phyloP scores from a whole-genome alignment of 2,329 filamentous ascomycete genomes.

The Aspergillus ustus region DNA sequence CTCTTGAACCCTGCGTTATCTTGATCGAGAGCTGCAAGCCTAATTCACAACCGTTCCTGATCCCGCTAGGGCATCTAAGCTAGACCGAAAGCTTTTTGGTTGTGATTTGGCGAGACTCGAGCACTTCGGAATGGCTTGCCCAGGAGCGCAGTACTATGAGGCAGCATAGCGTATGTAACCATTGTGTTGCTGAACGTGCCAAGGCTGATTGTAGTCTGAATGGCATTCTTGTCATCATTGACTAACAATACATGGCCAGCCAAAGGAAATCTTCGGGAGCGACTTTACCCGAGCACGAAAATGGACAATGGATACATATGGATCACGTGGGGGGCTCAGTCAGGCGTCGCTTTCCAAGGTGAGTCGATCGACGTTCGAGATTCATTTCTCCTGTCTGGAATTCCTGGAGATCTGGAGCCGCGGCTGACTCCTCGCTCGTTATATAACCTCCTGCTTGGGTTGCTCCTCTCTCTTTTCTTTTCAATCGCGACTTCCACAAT shows the following conservation, averaged over 20 bases:
- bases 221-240: background rate
- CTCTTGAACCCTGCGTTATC: background rate
- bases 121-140: background rate
- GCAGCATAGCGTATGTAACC: background rate
- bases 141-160: background rate
- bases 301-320: slow-evolving; percentile 10
- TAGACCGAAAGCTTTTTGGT: background rate
- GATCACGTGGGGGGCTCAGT: slow-evolving; percentile 25
- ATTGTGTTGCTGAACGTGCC: background rate
- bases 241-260: background rate
- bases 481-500: background rate
- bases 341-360: slow-evolving; percentile 1
- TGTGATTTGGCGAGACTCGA: background rate
- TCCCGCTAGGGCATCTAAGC: background rate
- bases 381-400: background rate
- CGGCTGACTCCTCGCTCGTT: background rate
- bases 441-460: slow-evolving; percentile 1
- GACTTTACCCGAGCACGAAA: slow-evolving; percentile 30
- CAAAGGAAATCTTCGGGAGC: slow-evolving; percentile 11
- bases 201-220: background rate
- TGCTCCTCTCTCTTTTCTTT: background rate
- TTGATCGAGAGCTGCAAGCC: background rate
- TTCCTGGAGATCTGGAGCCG: background rate
- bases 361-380: background rate
- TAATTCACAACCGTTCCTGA: background rate